Base-by-base conservation (phyloP, 2,329 filamentous ascomycete genomes). In the Colletotrichum shisoi region DNA sequence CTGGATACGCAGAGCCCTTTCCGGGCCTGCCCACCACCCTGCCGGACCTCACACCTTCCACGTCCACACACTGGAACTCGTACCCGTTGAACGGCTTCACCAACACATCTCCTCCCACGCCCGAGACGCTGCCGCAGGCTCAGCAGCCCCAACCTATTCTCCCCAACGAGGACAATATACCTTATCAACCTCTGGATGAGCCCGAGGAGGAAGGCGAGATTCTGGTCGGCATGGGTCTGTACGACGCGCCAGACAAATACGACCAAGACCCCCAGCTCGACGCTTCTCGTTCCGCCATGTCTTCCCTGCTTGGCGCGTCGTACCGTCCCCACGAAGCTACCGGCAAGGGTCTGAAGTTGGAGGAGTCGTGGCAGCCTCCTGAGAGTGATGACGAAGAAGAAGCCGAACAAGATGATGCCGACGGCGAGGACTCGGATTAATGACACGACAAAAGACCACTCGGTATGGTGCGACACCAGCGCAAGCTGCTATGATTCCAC, bases 171-270 rank as follows among this genome's bases (percentile, higher is more conserved):
- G 84, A 85, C 64, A 74, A 78, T 6, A 81, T 83, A 57, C 76
- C 80, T 12, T 85, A 83, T 68, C 79, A 84, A 62, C 71, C 83
- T 6, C 76, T 86, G 27, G 82, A 84, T 39, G 82, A 86, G 45
- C 74, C 79, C 12, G 81, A 85, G 54, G 86, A 87, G 34, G 81
- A 85, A 15, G 89, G 87, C 44, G 91, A 93, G 73, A 89, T 93
- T 67, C 83, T 94, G 1, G 84, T 93, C n/a, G 91, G 91, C 21
- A 89, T 95, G 85, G 92, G 92, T 0, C 84, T 95, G 0, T 95
- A 95, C 76, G 91, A 93, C 72, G 81, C 86, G 4, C 91, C 91
- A 0, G 89, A 89, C 62, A 85, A 86, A 72, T 72, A 77, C 48
- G 77, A 82, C 8, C 78, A 80, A 21, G 83, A 85, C 62, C 79